phyloP scores from a whole-genome alignment of 768 basidiomycete species.

The Tylopilus subfusipes region DNA sequence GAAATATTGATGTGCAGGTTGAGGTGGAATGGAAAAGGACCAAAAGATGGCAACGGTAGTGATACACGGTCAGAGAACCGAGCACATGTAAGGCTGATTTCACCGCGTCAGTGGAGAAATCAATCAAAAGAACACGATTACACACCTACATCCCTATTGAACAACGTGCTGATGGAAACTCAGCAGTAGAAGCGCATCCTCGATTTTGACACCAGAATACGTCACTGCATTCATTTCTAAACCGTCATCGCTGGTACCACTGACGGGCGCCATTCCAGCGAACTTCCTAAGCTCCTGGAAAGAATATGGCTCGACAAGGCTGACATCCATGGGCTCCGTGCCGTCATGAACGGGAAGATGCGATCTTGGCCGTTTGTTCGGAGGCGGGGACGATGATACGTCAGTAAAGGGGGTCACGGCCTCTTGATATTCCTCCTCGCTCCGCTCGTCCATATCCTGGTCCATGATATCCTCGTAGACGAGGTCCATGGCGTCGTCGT shows the following conservation, averaged over 20 bases:
- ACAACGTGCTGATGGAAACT: slow-evolving; percentile 69
- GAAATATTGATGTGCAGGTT: slow-evolving; percentile 7
- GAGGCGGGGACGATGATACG: slow-evolving; percentile 39
- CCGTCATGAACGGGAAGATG: slow-evolving; percentile 31
- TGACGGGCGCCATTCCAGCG: slow-evolving; percentile 18
- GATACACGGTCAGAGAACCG: slow-evolving; percentile 20
- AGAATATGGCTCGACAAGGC: slow-evolving; percentile 39
- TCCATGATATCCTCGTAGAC: slow-evolving; percentile 42
- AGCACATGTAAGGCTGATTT: slow-evolving; percentile 15
- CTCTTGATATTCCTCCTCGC: slow-evolving; percentile 72
- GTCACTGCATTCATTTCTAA: slow-evolving; percentile 28
- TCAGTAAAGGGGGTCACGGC: slow-evolving; percentile 70
- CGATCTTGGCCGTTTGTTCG: slow-evolving; percentile 30
- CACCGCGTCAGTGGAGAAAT: slow-evolving; percentile 8
- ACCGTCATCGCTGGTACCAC: slow-evolving; percentile 24
- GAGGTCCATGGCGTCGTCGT: slow-evolving; percentile 49
- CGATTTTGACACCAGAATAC: slow-evolving; percentile 58
- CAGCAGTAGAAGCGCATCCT: slow-evolving; percentile 71
- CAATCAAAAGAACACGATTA: background rate
- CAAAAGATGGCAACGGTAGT: slow-evolving; percentile 13
- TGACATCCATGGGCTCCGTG: slow-evolving; percentile 31
- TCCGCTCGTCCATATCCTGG: slow-evolving; percentile 48
- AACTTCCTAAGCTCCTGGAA: slow-evolving; percentile 52
- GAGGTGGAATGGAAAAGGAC: slow-evolving; percentile 7
- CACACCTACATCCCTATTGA: slow-evolving; percentile 39